A percentile compares a stretch with the other conserved stretches of the same genome.
Conservation (phyloP, 495 filamentous ascomycete genomes). For the Amorphotheca resinae region DNA sequence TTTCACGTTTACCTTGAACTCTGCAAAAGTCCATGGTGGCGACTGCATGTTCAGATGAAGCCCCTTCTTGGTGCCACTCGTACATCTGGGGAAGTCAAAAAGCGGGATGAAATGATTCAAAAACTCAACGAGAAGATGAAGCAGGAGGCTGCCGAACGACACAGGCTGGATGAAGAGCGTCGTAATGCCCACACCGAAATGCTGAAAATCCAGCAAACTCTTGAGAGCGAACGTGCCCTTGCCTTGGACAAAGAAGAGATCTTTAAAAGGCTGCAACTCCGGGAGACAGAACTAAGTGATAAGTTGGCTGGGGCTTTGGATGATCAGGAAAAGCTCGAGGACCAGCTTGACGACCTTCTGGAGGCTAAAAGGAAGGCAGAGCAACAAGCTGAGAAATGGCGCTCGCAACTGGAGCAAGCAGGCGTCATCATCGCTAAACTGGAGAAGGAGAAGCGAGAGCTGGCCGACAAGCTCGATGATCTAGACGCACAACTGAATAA, state of each 20-base stretch:
- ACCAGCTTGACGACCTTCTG: slow-evolving; percentile 81
- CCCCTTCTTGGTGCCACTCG: slow-evolving; percentile 85
- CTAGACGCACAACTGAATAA: slow-evolving; percentile 57
- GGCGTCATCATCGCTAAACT: slow-evolving; percentile 72
- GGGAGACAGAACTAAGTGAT: slow-evolving; percentile 80
- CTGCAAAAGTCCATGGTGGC: slow-evolving; percentile 92
- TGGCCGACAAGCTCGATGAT: slow-evolving; percentile 51
- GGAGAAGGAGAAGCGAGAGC: slow-evolving; percentile 69
- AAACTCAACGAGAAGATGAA: slow-evolving; percentile 74
- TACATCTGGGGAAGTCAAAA: slow-evolving; percentile 83
- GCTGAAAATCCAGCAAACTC: slow-evolving; percentile 74
- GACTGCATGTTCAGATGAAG: slow-evolving; percentile 88
- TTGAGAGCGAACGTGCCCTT: slow-evolving; percentile 89
- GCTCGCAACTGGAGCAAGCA: slow-evolving; percentile 80
- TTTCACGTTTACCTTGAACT: slow-evolving; percentile 81
- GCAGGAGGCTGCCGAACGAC: slow-evolving; percentile 57
- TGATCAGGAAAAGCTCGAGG: slow-evolving; percentile 88
- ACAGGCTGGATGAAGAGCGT: slow-evolving; percentile 82
- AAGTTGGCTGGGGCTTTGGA: slow-evolving; percentile 88
- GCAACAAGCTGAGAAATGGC: slow-evolving; percentile 65
- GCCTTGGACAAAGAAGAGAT: slow-evolving; percentile 98
- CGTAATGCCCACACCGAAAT: slow-evolving; percentile 78
- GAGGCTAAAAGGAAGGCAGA: slow-evolving; percentile 83
- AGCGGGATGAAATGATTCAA: slow-evolving; percentile 83
- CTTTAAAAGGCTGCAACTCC: slow-evolving; percentile 81